These are phyloP conservation scores for Odontarrhena argentea DNA, from an alignment of 345 rosid species.

Conservation along the genomic window DNA sequence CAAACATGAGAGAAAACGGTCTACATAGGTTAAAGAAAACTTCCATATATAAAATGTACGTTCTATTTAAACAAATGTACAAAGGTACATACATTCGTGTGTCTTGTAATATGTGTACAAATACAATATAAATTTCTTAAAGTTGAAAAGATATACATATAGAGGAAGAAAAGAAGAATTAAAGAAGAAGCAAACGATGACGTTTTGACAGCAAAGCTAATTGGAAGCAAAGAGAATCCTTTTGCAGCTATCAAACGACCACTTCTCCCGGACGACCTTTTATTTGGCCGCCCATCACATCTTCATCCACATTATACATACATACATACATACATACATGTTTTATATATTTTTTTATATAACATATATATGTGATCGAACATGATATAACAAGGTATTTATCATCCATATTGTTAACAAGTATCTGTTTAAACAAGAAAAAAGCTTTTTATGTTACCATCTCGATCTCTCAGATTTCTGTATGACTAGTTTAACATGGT, in stretches of 20 bases:
- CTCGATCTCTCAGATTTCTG: too few species aligned
- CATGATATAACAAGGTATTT: too few species aligned
- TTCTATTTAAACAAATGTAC: not conserved
- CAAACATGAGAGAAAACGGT: slow-evolving; percentile 11
- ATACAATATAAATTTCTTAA: not conserved
- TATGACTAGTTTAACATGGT: too few species aligned
- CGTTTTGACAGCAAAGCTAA: slow-evolving; percentile 36
- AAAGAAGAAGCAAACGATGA: slow-evolving; percentile 39
- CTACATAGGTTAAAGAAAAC: slow-evolving; percentile 4
- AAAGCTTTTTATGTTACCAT: too few species aligned
- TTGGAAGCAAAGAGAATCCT: slow-evolving; percentile 37
- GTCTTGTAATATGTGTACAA: not conserved
- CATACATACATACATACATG: not conserved
- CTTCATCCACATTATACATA: not conserved
- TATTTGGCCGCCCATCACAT: slow-evolving; percentile 35
- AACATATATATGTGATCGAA: not conserved
- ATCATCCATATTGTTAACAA: too few species aligned
- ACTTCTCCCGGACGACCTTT: slow-evolving; percentile 37
- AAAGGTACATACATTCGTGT: not conserved
- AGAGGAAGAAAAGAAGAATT: slow-evolving; percentile 22
- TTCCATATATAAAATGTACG: slow-evolving; percentile 4
- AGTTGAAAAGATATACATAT: slow-evolving; percentile 2
- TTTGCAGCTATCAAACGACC: slow-evolving; percentile 41
- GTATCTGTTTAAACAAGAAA: too few species aligned
- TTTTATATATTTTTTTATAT: not conserved